These are phyloP conservation scores for Rubia yunnanensis DNA, from an alignment of 257 asterid genomes.

Conservation along the genomic window DNA sequence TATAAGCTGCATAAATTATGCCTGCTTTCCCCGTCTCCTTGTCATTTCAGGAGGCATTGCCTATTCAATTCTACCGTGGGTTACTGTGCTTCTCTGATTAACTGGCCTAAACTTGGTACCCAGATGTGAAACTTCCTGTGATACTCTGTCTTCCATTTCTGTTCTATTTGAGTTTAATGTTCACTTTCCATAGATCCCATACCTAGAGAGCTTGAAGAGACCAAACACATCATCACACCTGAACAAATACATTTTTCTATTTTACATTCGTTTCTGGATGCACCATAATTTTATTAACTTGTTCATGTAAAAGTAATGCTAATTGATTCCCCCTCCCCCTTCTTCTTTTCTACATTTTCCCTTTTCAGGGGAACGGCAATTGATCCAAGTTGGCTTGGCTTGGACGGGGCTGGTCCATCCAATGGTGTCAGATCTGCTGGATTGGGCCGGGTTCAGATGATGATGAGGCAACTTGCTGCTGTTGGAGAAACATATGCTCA, in stretches of 20 bases:
- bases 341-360: background rate
- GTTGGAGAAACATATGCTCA: slow-evolving; percentile 83
- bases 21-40: background rate
- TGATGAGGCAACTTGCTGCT: slow-evolving; percentile 89
- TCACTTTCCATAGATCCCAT: background rate
- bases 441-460: slow-evolving; percentile 71
- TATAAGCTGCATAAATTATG: too few relatives aligned
- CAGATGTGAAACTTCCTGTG: background rate
- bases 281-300: background rate
- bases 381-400: slow-evolving; percentile 61
- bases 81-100: background rate
- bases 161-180: background rate
- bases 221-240: background rate
- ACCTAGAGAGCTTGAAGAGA: background rate
- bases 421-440: slow-evolving; percentile 34
- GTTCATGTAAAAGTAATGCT: background rate
- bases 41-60: background rate
- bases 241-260: background rate
- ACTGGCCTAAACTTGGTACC: background rate
- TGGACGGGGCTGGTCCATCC: slow-evolving; percentile 73
- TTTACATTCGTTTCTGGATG: background rate
- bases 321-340: too few relatives aligned
- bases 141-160: background rate
- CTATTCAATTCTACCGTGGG: background rate
- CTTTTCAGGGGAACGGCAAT: slow-evolving; percentile 39